Conservation (phyloP, 2,329 filamentous ascomycete species). For the Monosporascus sp. region DNA sequence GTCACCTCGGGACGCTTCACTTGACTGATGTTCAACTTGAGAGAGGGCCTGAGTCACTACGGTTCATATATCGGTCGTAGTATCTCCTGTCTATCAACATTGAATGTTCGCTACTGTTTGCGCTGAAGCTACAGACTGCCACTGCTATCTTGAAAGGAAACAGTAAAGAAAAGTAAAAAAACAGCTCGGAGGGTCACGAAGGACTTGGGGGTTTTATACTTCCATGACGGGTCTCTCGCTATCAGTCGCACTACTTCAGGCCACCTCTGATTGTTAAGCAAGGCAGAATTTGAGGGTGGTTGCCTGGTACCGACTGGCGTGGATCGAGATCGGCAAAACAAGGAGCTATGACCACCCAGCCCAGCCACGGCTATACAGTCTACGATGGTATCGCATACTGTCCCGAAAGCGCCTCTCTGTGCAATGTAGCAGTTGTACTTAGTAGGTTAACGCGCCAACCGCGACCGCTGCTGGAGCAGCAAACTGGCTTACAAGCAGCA, state of each 20-base stretch:
- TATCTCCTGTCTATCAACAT: too few relatives aligned
- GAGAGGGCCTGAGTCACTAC: too few relatives aligned
- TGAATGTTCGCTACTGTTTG: too few relatives aligned
- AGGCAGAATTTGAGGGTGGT: conserved; percentile 18
- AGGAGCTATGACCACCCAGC: not conserved
- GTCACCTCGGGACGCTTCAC: too few relatives aligned
- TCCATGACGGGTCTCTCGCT: not conserved
- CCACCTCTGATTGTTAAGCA: conserved; percentile 22
- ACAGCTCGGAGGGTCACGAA: not conserved
- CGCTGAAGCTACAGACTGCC: not conserved
- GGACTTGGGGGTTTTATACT: not conserved
- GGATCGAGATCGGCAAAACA: too few relatives aligned
- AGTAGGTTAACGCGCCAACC: not conserved
- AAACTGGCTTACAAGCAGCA: not conserved
- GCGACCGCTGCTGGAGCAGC: not conserved
- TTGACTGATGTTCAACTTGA: too few relatives aligned
- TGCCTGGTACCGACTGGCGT: conserved; percentile 9
- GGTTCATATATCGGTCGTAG: too few relatives aligned
- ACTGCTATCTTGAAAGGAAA: not conserved
- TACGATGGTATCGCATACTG: not conserved
- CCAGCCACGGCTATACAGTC: not conserved
- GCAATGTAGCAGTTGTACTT: too few relatives aligned
- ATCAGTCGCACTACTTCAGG: not conserved
- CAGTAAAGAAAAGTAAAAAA: not conserved
- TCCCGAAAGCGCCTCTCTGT: not conserved